These are phyloP conservation scores for Coccinonectria pachysandricola DNA, from an alignment of 2,329 filamentous ascomycete genomes.

Conservation along the genomic window DNA sequence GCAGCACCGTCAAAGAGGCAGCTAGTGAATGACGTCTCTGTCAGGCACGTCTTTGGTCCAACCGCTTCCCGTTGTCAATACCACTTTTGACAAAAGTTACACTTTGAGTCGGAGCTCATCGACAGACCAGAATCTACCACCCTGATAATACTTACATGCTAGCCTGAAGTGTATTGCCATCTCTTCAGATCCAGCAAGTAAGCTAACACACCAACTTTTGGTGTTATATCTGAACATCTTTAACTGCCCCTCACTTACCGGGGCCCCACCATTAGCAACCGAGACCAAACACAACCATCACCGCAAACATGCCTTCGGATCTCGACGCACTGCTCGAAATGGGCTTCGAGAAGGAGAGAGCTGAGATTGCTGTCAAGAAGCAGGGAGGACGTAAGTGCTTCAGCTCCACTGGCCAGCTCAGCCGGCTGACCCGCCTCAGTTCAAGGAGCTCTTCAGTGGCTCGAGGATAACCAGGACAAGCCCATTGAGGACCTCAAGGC, in stretches of 20 bases:
- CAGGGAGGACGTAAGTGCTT: slow-evolving; percentile 59
- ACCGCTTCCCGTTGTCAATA: too few species aligned
- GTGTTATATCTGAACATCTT: slow-evolving; percentile 7
- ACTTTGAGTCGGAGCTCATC: too few species aligned
- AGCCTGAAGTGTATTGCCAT: too few species aligned
- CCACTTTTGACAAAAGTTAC: too few species aligned
- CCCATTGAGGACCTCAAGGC: slow-evolving; percentile 69
- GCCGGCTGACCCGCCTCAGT: slow-evolving; percentile 39
- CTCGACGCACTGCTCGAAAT: slow-evolving; percentile 55
- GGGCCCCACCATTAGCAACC: slow-evolving; percentile 14
- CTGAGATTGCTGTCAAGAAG: slow-evolving; percentile 75
- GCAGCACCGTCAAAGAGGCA: slow-evolving; percentile 18
- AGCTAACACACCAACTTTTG: neutral
- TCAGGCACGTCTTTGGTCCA: too few species aligned
- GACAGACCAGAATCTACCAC: too few species aligned
- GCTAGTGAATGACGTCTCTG: slow-evolving; percentile 19
- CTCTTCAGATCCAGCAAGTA: too few species aligned
- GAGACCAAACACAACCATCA: slow-evolving; percentile 7
- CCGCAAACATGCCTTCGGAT: slow-evolving; percentile 47
- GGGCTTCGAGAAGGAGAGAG: slow-evolving; percentile 75
- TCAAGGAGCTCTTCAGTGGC: slow-evolving; percentile 85
- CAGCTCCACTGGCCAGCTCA: neutral
- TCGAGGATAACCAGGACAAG: slow-evolving; percentile 85
- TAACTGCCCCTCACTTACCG: slow-evolving; percentile 10
- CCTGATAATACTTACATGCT: too few species aligned